Conservation (phyloP, 768 basidiomycete genomes). For the Russula ochroleuca region DNA sequence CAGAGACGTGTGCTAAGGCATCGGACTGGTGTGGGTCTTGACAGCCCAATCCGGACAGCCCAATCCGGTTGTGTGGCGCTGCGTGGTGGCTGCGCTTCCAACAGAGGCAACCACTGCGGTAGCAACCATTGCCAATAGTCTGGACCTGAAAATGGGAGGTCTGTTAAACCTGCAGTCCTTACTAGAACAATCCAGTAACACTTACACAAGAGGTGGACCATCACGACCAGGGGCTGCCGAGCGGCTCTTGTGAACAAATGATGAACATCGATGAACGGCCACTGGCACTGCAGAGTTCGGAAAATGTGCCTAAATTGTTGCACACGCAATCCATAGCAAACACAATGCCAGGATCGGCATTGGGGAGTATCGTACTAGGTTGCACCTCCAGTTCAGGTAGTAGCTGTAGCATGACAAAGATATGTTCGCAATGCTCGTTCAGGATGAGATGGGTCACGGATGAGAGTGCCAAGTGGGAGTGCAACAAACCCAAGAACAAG, state of each 20-base stretch:
- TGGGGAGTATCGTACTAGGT: constrained; percentile 57
- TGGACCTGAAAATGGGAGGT: constrained; percentile 50
- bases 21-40: too few relatives aligned
- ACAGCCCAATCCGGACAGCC: too few relatives aligned
- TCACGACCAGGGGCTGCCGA: constrained; percentile 49
- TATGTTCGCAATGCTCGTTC: constrained; percentile 67
- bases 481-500: constrained; percentile 83
- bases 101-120: constrained; percentile 59
- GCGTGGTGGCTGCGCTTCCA: too few relatives aligned
- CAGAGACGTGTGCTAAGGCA: too few relatives aligned
- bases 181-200: constrained; percentile 32
- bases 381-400: constrained; percentile 61
- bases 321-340: constrained; percentile 76
- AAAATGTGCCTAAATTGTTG: constrained; percentile 82
- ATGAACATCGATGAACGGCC: constrained; percentile 83
- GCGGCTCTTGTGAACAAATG: constrained; percentile 79
- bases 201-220: constrained; percentile 44
- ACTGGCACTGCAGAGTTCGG: constrained; percentile 82
- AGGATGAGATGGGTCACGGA: constrained; percentile 83
- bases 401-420: constrained; percentile 53
- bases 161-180: constrained; percentile 25
- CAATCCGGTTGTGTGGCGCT: too few relatives aligned
- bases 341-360: constrained; percentile 62
- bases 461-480: constrained; percentile 78
- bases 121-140: constrained; percentile 71